These are phyloP conservation scores for Aspergillus cejpii DNA, from an alignment of 2,329 filamentous ascomycete species.

Conservation along the genomic window DNA sequence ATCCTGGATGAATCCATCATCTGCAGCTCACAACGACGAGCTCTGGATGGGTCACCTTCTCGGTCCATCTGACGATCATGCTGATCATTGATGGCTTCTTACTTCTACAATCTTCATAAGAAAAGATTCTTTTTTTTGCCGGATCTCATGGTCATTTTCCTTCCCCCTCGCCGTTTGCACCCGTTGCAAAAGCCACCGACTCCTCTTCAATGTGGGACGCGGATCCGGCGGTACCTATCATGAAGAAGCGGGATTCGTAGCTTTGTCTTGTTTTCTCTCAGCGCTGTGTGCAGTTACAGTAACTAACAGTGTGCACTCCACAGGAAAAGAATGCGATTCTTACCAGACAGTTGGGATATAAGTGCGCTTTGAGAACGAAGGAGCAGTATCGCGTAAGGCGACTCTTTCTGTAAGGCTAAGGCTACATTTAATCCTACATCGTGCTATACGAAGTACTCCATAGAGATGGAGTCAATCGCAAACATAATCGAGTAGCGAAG, in stretches of 20 bases:
- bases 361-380: background rate
- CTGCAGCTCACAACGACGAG: background rate
- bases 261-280: conserved; percentile 17
- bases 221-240: conserved; percentile 31
- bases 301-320: conserved; percentile 5
- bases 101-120: background rate
- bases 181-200: conserved; percentile 24
- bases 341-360: background rate
- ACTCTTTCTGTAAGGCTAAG: background rate
- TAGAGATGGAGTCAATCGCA: conserved; percentile 2
- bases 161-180: conserved; percentile 17
- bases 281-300: conserved; percentile 7
- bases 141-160: conserved; percentile 3
- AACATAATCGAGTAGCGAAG: background rate
- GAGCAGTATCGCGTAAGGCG: background rate
- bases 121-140: background rate
- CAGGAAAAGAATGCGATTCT: conserved; percentile 3
- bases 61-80: background rate
- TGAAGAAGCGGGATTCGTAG: conserved; percentile 17
- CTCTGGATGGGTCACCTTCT: background rate
- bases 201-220: conserved; percentile 23
- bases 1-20: background rate
- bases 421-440: background rate
- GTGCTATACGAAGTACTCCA: no score
- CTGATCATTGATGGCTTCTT: background rate